These are phyloP conservation scores for Mortierella sp. DNA, from an alignment of 371 early-diverging fungal species.

Conservation along the genomic window DNA sequence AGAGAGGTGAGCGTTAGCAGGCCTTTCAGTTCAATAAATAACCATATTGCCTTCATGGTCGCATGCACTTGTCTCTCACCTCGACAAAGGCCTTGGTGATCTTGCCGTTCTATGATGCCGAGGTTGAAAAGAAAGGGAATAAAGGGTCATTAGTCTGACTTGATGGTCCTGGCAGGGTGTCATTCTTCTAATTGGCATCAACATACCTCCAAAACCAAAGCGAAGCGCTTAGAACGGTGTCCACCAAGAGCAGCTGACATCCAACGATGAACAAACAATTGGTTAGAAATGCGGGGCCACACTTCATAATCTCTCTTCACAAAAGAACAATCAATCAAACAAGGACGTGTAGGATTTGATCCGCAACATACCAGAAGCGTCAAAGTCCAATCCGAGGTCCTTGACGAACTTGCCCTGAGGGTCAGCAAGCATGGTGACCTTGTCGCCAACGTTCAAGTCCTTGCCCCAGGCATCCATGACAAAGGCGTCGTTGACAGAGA, in stretches of 20 bases:
- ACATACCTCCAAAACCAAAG: slow-evolving; percentile 73
- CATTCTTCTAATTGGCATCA: slow-evolving; percentile 62
- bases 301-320: background rate
- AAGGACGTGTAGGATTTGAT: background rate
- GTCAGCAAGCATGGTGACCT: slow-evolving; percentile 76
- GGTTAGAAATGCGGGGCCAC: too few relatives aligned
- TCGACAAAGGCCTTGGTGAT: slow-evolving; percentile 58
- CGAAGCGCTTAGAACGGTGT: slow-evolving; percentile 78
- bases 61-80: slow-evolving; percentile 21
- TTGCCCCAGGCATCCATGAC: slow-evolving; percentile 84
- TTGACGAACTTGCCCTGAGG: slow-evolving; percentile 73
- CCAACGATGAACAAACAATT: background rate
- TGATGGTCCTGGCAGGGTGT: slow-evolving; percentile 24
- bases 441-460: slow-evolving; percentile 56
- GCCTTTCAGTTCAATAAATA: background rate
- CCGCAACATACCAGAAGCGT: slow-evolving; percentile 61
- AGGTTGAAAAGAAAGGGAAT: background rate
- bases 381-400: slow-evolving; percentile 74
- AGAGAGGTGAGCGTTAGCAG: background rate
- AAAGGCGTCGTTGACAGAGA: slow-evolving; percentile 80
- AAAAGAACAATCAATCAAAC: background rate
- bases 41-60: background rate
- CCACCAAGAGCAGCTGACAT: slow-evolving; percentile 70
- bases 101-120: slow-evolving; percentile 41
- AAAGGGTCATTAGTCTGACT: background rate